Conservation (phyloP, 805 yeast genomes). For the Cyberlindnera japonica region DNA sequence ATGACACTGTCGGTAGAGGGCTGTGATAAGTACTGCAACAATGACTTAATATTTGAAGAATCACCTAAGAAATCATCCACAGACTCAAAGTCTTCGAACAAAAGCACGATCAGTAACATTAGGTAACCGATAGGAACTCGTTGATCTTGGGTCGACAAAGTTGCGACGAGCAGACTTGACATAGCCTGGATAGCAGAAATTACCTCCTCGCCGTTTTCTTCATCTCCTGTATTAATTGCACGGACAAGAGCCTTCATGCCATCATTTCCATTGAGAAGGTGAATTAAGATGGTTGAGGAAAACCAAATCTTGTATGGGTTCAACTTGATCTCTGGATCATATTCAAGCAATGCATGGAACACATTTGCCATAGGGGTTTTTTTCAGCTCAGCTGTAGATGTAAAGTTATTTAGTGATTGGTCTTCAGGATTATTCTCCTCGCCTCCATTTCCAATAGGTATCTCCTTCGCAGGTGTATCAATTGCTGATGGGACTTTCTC, state of each 20-base stretch:
- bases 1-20: conserved; percentile 48
- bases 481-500: background rate
- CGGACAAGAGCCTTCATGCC: conserved; percentile 47
- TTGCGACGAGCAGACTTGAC: conserved; percentile 66
- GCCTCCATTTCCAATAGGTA: conserved; percentile 1
- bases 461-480: too few relatives aligned
- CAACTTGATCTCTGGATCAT: conserved; percentile 63
- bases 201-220: conserved; percentile 62
- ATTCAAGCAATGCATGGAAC: conserved; percentile 67
- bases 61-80: conserved; percentile 74
- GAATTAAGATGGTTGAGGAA: conserved; percentile 61
- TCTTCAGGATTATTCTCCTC: background rate
- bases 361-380: conserved; percentile 52
- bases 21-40: conserved; percentile 61
- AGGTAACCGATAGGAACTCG: conserved; percentile 75
- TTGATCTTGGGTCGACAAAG: conserved; percentile 61
- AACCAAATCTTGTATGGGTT: conserved; percentile 92
- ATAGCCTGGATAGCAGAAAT: conserved; percentile 70
- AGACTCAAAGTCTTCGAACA: conserved; percentile 72
- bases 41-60: conserved; percentile 57
- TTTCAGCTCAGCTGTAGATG: conserved; percentile 7
- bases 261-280: conserved; percentile 53
- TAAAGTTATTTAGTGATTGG: conserved; percentile 3
- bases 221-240: conserved; percentile 54
- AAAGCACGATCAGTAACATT: conserved; percentile 70